Percentiles rank a stretch among this genome's conserved stretches.
These are phyloP conservation scores for Lactarius deliciosus DNA, from an alignment of 768 basidiomycete genomes.

Conservation along the genomic window DNA sequence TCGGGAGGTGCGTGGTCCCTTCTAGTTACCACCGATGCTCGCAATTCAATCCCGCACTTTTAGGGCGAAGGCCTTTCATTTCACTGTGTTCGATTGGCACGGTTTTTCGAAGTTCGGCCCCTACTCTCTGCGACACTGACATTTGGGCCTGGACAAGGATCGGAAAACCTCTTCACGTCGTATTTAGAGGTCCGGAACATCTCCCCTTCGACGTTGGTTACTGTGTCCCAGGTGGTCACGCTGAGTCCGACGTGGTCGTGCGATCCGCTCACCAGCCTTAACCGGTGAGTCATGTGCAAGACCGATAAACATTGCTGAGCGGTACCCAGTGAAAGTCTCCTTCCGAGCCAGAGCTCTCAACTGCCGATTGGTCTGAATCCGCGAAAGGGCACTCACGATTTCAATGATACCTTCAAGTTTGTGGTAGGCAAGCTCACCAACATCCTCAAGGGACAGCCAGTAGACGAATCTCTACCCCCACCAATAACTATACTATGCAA, in stretches of 20 bases:
- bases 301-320: conserved; percentile 12
- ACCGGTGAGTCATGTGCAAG: conserved; percentile 43
- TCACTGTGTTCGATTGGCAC: conserved; percentile 54
- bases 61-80: conserved; percentile 54
- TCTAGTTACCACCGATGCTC: background rate
- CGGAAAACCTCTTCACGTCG: conserved; percentile 51
- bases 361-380: conserved; percentile 45
- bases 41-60: background rate
- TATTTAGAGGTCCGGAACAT: conserved; percentile 58
- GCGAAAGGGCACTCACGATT: conserved; percentile 40
- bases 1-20: conserved; percentile 48
- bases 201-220: conserved; percentile 41
- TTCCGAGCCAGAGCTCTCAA: conserved; percentile 49
- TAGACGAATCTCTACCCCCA: conserved; percentile 31
- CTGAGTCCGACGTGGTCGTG: conserved; percentile 73
- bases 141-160: conserved; percentile 50
- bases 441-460: conserved; percentile 47
- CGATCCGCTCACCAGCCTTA: conserved; percentile 38
- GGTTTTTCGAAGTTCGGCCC: conserved; percentile 58
- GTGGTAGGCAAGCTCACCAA: conserved; percentile 50
- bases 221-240: conserved; percentile 57
- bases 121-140: conserved; percentile 54
- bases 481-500: conserved; percentile 30
- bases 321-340: conserved; percentile 41
- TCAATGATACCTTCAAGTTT: conserved; percentile 48